Percentiles rank a stretch among this genome's conserved stretches.
Conservation (phyloP, 148 eudicot species). For the Tetragonia tetragonoides region DNA sequence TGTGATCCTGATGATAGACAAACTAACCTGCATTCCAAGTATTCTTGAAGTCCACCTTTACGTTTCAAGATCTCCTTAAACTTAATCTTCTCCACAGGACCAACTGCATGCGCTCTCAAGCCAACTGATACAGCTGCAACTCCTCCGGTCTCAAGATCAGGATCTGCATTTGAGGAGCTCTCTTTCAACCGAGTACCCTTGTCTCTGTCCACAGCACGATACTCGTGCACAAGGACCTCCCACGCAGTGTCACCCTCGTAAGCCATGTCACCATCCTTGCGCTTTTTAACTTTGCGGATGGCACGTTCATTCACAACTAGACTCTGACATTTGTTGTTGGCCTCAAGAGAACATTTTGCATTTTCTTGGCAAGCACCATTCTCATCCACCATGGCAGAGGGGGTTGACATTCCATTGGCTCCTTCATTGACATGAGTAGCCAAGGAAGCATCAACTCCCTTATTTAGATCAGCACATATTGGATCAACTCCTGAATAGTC, state of each 20-base stretch:
- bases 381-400: slow-evolving; percentile 35
- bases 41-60: slow-evolving; percentile 85
- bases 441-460: slow-evolving; percentile 30
- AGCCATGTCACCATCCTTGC: slow-evolving; percentile 90
- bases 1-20: slow-evolving; percentile 12
- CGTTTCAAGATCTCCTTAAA: slow-evolving; percentile 85
- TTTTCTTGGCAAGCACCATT: slow-evolving; percentile 40
- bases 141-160: slow-evolving; percentile 52
- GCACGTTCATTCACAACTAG: slow-evolving; percentile 46
- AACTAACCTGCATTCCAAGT: slow-evolving; percentile 90
- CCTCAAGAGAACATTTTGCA: slow-evolving; percentile 26
- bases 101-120: slow-evolving; percentile 67
- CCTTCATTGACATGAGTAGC: slow-evolving; percentile 34
- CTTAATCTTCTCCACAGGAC: slow-evolving; percentile 82
- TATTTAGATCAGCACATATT: slow-evolving; percentile 20
- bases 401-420: slow-evolving; percentile 42
- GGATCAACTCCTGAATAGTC: slow-evolving; percentile 16
- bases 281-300: slow-evolving; percentile 65
- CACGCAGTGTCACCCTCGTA: slow-evolving; percentile 92
- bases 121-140: slow-evolving; percentile 88
- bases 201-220: slow-evolving; percentile 42
- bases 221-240: slow-evolving; percentile 60
- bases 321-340: slow-evolving; percentile 36
- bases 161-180: slow-evolving; percentile 33
- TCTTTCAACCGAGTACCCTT: slow-evolving; percentile 38